These are phyloP conservation scores for Cucumis sativus DNA, from an alignment of 306 rosid genomes.

Conservation along the genomic window DNA sequence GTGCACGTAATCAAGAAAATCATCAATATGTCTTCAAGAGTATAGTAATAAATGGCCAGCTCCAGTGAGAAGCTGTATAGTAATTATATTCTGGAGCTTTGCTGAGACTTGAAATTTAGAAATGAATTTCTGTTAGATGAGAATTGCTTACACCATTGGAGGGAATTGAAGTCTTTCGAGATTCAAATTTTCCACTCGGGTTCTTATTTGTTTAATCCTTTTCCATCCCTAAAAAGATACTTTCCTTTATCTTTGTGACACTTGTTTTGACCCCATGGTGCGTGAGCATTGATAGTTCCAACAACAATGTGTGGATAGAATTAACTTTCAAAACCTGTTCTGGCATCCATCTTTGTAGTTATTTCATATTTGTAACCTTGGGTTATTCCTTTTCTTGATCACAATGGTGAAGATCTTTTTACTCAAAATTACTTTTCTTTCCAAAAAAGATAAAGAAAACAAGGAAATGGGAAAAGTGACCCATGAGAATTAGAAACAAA, in stretches of 20 bases:
- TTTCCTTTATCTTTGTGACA: neutral
- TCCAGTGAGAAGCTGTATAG: neutral
- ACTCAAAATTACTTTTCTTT: neutral
- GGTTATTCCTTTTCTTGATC: neutral
- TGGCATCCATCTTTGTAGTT: neutral
- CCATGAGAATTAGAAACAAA: neutral
- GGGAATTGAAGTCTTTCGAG: neutral
- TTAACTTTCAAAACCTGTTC: neutral
- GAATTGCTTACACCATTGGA: neutral
- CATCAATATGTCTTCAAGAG: neutral
- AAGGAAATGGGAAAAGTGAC: neutral
- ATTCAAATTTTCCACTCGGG: neutral
- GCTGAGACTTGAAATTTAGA: neutral
- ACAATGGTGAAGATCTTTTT: neutral
- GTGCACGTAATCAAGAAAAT: neutral
- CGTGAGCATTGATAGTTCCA: neutral
- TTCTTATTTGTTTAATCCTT: neutral
- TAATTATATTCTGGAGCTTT: neutral
- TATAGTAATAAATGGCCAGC: neutral
- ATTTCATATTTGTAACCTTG: neutral
- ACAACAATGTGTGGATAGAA: neutral
- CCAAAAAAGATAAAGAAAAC: neutral
- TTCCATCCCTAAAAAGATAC: neutral
- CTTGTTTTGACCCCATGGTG: too few species aligned
- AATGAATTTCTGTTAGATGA: neutral